Evolutionary conservation across 73 alveolate genomes (phyloP).

Genomic region (Tetrahymena malaccensis): DNA sequence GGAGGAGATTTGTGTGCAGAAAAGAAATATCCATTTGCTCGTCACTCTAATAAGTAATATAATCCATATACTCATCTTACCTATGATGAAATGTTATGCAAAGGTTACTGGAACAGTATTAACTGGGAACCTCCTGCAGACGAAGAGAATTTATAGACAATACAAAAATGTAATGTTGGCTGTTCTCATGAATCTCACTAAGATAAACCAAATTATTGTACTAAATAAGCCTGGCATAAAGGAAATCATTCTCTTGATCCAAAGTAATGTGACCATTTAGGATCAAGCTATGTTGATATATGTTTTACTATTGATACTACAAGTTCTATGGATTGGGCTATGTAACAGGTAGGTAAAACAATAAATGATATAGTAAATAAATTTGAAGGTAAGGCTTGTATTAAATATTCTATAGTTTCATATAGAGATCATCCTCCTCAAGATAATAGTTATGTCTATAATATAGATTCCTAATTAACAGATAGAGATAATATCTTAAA

Average conservation of each 20-base stretch:
- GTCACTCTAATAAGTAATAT: not conserved
- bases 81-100: not conserved
- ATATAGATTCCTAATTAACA: not conserved
- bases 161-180: not conserved
- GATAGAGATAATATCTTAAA: no score
- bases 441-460: not conserved
- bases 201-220: not conserved
- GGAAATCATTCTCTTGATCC: not conserved
- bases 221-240: not conserved
- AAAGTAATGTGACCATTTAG: not conserved
- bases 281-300: not conserved
- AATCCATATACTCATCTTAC: not conserved
- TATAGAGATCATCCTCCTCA: not conserved
- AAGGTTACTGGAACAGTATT: not conserved
- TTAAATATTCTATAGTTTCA: not conserved
- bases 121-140: not conserved
- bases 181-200: not conserved
- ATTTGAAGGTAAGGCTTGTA: not conserved
- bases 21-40: not conserved
- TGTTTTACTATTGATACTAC: not conserved
- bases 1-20: not conserved
- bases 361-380: not conserved
- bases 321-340: not conserved
- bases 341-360: not conserved
- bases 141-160: not conserved